phyloP scores from a whole-genome alignment of 169 alveolate species.

The Eimeria acervulina region DNA sequence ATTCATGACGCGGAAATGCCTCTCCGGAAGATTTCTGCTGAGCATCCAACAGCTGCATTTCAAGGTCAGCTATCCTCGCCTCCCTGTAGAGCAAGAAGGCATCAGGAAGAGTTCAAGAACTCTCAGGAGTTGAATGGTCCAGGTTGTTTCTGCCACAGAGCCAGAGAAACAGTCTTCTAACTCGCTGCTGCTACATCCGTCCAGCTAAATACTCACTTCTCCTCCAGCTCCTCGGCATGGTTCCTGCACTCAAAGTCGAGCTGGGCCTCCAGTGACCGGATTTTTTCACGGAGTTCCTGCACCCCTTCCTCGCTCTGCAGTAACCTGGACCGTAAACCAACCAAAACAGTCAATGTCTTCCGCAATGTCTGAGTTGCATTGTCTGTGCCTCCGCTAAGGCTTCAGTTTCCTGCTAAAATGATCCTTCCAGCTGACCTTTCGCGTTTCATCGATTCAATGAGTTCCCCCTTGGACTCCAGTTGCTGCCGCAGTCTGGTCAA shows the following conservation, averaged over 20 bases:
- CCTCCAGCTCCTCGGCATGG: conserved; percentile 50
- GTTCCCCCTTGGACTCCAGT: conserved; percentile 35
- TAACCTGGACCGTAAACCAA: neutral
- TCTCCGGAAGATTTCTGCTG: conserved; percentile 49
- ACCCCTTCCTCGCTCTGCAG: conserved; percentile 25
- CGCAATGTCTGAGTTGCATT: neutral
- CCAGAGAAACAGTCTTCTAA: neutral
- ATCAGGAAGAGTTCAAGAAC: neutral
- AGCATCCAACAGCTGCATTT: conserved; percentile 70
- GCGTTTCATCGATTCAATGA: conserved; percentile 62
- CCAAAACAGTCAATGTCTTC: neutral
- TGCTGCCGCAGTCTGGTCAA: conserved; percentile 35
- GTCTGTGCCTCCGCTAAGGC: neutral
- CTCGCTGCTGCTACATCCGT: neutral
- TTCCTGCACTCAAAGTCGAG: conserved; percentile 48
- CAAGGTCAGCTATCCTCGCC: conserved; percentile 51
- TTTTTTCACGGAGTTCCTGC: conserved; percentile 11
- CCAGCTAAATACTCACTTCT: conserved; percentile 11
- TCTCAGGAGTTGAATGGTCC: neutral
- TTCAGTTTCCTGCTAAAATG: neutral
- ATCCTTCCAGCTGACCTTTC: conserved; percentile 37
- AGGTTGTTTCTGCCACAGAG: neutral
- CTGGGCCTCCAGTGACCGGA: conserved; percentile 55
- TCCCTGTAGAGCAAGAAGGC: conserved; percentile 36
- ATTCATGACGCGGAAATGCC: neutral